Evolutionary conservation across 176 grass and related monocot species (phyloP).

Genomic region (Tillandsia fasciculata): DNA sequence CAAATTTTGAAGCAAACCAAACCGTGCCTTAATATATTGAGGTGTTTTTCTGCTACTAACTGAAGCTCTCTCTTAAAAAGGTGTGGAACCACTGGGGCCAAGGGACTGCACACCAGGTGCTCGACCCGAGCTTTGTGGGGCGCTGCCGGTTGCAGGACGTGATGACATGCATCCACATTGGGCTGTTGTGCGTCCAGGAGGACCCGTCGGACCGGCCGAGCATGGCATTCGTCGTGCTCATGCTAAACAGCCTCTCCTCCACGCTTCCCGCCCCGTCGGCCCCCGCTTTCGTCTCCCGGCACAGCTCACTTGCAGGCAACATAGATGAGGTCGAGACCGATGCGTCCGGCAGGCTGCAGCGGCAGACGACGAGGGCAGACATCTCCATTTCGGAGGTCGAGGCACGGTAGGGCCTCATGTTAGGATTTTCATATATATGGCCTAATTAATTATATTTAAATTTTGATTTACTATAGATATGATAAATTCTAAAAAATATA

Average conservation of each 20-base stretch:
- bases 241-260: conserved; percentile 37
- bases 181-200: conserved; percentile 37
- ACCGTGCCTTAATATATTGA: too few relatives aligned
- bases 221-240: conserved; percentile 33
- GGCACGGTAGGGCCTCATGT: too few relatives aligned
- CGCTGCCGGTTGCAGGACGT: conserved; percentile 14
- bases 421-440: too few relatives aligned
- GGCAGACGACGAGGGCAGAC: background rate
- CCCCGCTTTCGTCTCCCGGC: conserved; percentile 16
- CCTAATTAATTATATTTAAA: too few relatives aligned
- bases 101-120: conserved; percentile 12
- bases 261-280: conserved; percentile 21
- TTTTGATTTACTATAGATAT: too few relatives aligned
- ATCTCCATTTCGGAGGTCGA: background rate
- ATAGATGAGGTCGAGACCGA: background rate
- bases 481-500: too few relatives aligned
- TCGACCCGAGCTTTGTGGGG: conserved; percentile 7
- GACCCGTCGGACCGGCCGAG: conserved; percentile 25
- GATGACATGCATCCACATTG: conserved; percentile 33
- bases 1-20: too few relatives aligned
- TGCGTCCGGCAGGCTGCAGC: background rate
- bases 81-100: conserved; percentile 31
- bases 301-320: background rate
- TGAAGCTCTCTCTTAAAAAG: background rate
- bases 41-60: background rate